phyloP scores from a whole-genome alignment of 768 basidiomycete genomes.

The Coprinopsis strossmayeri region DNA sequence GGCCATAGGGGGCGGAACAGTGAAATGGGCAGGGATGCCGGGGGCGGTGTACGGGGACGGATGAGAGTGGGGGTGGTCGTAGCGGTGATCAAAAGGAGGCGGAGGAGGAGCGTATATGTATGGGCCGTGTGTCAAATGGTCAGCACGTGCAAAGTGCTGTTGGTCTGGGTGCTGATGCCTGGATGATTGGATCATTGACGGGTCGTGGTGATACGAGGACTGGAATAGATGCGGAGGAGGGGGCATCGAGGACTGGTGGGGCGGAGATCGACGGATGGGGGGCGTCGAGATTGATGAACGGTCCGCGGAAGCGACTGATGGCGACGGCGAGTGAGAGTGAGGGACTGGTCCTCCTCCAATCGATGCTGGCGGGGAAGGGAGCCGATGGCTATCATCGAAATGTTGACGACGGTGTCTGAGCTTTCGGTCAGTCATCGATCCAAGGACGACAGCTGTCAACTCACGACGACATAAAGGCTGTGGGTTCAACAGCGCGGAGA shows the following conservation, averaged over 20 bases:
- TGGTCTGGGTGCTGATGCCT: conserved; percentile 24
- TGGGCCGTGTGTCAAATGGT: conserved; percentile 12
- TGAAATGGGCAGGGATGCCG: conserved; percentile 16
- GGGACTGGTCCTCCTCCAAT: conserved; percentile 16
- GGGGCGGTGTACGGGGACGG: conserved; percentile 16
- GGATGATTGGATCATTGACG: conserved; percentile 19
- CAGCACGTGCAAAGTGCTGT: conserved; percentile 15
- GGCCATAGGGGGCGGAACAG: conserved; percentile 9
- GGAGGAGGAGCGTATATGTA: conserved; percentile 30
- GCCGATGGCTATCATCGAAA: conserved; percentile 32
- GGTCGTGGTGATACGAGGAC: conserved; percentile 30
- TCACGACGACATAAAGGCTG: conserved; percentile 9
- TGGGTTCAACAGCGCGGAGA: conserved; percentile 11
- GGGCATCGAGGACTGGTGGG: conserved; percentile 20
- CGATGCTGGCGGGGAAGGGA: conserved; percentile 31
- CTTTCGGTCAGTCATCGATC: conserved; percentile 13
- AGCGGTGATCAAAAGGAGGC: conserved; percentile 22
- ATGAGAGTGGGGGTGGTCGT: conserved; percentile 19
- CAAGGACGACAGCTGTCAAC: conserved; percentile 12
- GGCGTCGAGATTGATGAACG: conserved; percentile 51
- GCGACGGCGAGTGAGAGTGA: conserved; percentile 50
- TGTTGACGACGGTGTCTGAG: conserved; percentile 27
- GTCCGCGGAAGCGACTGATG: conserved; percentile 54
- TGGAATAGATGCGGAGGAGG: conserved; percentile 28
- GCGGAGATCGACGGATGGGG: conserved; percentile 38